Evolutionary conservation across 371 early-diverging fungal species (phyloP).

Genomic region (Syncephalastrum monosporum): DNA sequence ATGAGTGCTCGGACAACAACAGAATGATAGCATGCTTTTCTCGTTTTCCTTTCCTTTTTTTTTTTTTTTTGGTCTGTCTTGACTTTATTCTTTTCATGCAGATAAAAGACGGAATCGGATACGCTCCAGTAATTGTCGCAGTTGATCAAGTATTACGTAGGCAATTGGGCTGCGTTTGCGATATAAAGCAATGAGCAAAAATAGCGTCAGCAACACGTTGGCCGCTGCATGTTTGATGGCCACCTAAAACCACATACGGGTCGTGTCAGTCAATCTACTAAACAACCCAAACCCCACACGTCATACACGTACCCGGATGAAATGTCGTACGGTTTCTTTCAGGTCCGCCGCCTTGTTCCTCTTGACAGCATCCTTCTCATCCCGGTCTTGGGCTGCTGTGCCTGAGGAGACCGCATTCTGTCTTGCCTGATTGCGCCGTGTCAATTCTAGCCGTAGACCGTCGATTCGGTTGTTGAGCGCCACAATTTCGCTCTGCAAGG

Average conservation of each 20-base stretch:
- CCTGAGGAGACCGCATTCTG: not conserved
- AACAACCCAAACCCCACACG: no score
- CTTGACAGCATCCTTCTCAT: slow-evolving; percentile 9
- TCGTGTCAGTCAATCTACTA: no score
- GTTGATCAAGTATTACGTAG: slow-evolving; percentile 8
- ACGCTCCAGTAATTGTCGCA: slow-evolving; percentile 4
- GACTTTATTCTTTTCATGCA: no score
- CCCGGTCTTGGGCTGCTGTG: slow-evolving; percentile 6
- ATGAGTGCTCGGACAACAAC: no score
- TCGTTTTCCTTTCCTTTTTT: no score
- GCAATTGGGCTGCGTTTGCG: slow-evolving; percentile 10
- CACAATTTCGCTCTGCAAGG: slow-evolving; percentile 45
- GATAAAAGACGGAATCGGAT: no score
- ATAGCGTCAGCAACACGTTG: slow-evolving; percentile 8
- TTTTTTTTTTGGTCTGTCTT: no score
- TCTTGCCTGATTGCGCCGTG: slow-evolving; percentile 23
- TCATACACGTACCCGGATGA: slow-evolving; percentile 1
- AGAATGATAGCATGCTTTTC: no score
- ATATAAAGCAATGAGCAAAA: slow-evolving; percentile 7
- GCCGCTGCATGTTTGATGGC: slow-evolving; percentile 15
- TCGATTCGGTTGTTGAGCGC: slow-evolving; percentile 50
- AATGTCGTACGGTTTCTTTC: no score
- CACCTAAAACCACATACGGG: not conserved
- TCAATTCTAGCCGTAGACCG: slow-evolving; percentile 36
- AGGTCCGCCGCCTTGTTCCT: slow-evolving; percentile 6